These are phyloP conservation scores for Metschnikowia kofuensis DNA, from an alignment of 805 yeast genomes.

Conservation along the genomic window DNA sequence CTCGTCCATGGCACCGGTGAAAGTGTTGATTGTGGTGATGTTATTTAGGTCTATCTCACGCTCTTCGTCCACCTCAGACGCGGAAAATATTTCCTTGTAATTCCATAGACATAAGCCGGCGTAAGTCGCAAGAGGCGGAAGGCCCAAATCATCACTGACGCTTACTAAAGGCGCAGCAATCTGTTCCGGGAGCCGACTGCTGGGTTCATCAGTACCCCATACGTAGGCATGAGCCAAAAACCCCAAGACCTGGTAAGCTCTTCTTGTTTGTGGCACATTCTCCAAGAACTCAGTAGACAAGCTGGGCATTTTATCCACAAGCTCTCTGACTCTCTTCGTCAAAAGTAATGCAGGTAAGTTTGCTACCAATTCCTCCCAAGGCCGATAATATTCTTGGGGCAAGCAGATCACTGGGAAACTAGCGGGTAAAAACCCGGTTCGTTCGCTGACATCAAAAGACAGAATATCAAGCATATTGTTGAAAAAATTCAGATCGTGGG, in stretches of 20 bases:
- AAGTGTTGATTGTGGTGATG: slow-evolving; percentile 76
- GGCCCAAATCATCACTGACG: slow-evolving; percentile 55
- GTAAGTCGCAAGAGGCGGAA: slow-evolving; percentile 87
- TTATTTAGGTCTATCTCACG: slow-evolving; percentile 54
- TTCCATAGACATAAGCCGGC: slow-evolving; percentile 90
- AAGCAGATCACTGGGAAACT: slow-evolving; percentile 58
- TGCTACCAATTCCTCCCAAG: slow-evolving; percentile 73
- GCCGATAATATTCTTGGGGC: slow-evolving; percentile 58
- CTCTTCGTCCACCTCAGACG: slow-evolving; percentile 21
- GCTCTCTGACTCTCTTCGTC: slow-evolving; percentile 55
- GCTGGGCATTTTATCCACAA: slow-evolving; percentile 65
- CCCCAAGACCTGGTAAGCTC: slow-evolving; percentile 79
- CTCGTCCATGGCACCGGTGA: slow-evolving; percentile 88
- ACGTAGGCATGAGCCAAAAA: slow-evolving; percentile 86
- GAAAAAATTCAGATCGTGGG: background rate
- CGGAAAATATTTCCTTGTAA: slow-evolving; percentile 60
- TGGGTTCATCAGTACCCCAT: slow-evolving; percentile 72
- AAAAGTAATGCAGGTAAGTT: slow-evolving; percentile 73
- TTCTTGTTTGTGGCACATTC: slow-evolving; percentile 53
- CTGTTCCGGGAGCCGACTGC: slow-evolving; percentile 60
- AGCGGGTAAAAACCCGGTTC: slow-evolving; percentile 78
- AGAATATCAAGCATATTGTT: slow-evolving; percentile 31
- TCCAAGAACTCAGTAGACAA: slow-evolving; percentile 47
- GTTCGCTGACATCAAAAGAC: slow-evolving; percentile 68
- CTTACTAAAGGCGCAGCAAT: slow-evolving; percentile 68